Evolutionary conservation across 352 stramenopile species (phyloP), one percentile per base, ranked within the genome.

Genomic region (Phytophthora gonapodyides): DNA sequence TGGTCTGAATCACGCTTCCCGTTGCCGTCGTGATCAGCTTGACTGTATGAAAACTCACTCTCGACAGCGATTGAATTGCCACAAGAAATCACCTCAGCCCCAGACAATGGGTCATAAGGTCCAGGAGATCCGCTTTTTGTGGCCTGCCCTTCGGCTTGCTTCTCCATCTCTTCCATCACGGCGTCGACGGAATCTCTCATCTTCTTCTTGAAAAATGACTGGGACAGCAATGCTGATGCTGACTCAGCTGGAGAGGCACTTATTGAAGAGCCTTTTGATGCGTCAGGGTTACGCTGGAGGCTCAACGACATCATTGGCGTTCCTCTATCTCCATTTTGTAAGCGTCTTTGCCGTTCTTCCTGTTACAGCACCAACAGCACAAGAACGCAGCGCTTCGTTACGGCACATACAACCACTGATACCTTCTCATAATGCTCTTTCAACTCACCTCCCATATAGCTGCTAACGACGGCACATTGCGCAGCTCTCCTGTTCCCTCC

Each of bases 131-230:
- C 45, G 9, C 24, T 53, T 49, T 52, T 63, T 8, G 17, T 61
- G 33, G 37, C 43, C 12, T 63, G 35, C 34, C 16, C 44, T 54
- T 61, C 21, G 24, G 54, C 5, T 38, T 75, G 56, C 8, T 68
- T 69, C 27, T 74, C 49, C 45, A 93, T 66, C 30, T 76, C 54
- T 10, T 76, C 27, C 24, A 96, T 65, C 7, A 96, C 77, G 3
- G 54, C 36, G n/a, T 81, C 63, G 7, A 89, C 54, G 9, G 84
- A 88, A 8, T 84, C 68, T 61, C 85, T 72, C 75, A 94, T 89
- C 36, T 88, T 89, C 36, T 88, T 89, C 5, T 76, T 69, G 41
- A 93, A 96, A 74, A 87, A 87, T 12, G 87, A 94, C 45, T 96
- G 87, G 2, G 87, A 94, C 11, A 96, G 52, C 21, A 90, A 51